Base-by-base conservation (phyloP, 345 rosid species). In the Cochlearia excelsa region DNA sequence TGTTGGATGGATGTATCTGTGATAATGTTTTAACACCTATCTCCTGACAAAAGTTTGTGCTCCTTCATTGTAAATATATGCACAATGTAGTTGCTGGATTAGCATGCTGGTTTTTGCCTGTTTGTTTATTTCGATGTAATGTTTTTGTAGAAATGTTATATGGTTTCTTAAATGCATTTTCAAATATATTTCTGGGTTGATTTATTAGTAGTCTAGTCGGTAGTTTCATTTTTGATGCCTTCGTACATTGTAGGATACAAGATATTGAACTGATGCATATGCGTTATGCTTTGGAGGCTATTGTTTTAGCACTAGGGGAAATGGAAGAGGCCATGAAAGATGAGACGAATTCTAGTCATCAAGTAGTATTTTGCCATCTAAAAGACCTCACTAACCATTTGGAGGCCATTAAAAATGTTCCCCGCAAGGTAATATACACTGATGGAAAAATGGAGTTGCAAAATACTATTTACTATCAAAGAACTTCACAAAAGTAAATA, bases 201-300 rank as follows among this genome's bases (percentile, higher is more conserved):
- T 29, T 48, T 23, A 4, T 61, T 47, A 1, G 16, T 46, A 40
- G 51, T 53, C 3, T 46, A 40, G 51, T 53, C 3, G 27, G 39
- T 26, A n/a, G 41, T 49, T 63, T 52, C 53, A 28, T 33, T 40
- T 55, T 63, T 57, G 58, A 57, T 45, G 37, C 51, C 47, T 58
- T 53, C 11, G 39, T 60, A 70, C 63, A 38, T 49, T 68, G 42
- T 61, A 92, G 98, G 87, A 77, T 84, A 86, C 87, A 84, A 75
- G 98, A 92, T 75, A 80, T 86, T 76, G 98, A 92, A 76, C 82
- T 92, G 68, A 88, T 92, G 95, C 91, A 79, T 75, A 84, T 92
- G 95, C 89, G 88, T 57, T 92, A 92, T 86, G 86, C 93, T 61
- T 56, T 92, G 81, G 97, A 88, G 74, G 86, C 97, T 47, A 71